Conservation (phyloP, 1,139 yeast genomes). For the Scheffersomyces insectosa region DNA sequence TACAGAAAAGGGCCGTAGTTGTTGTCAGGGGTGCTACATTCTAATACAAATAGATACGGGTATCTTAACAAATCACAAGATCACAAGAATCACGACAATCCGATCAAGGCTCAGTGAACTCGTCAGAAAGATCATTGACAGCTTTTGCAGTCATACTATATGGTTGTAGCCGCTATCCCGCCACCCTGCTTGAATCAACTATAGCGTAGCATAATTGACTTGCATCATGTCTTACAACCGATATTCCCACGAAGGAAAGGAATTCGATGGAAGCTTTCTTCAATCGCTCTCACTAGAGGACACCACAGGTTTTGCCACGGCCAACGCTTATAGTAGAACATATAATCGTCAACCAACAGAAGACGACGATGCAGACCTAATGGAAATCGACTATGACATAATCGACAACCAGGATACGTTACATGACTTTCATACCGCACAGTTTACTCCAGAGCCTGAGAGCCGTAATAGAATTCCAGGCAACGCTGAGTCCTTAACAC, state of each 20-base stretch:
- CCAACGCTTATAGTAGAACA: not conserved
- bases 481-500: constrained; percentile 3
- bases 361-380: constrained; percentile 11
- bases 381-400: constrained; percentile 17
- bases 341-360: not conserved
- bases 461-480: constrained; percentile 1
- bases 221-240: not conserved
- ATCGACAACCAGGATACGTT: too few species aligned
- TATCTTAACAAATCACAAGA: too few species aligned
- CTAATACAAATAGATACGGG: too few species aligned
- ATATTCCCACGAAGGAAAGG: constrained; percentile 6
- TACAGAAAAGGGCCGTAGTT: too few species aligned
- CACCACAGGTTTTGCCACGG: not conserved
- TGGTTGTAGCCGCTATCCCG: too few species aligned
- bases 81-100: too few species aligned
- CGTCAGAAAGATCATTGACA: too few species aligned
- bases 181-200: not conserved
- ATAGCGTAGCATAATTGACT: not conserved
- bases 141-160: too few species aligned
- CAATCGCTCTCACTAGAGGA: constrained; percentile 30
- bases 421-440: not conserved
- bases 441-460: constrained; percentile 3
- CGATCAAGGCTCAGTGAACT: too few species aligned
- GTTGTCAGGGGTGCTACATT: too few species aligned
- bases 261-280: constrained; percentile 27